These are phyloP conservation scores for Cynara cardunculus DNA, from an alignment of 129 eudicot genomes.

Conservation along the genomic window DNA sequence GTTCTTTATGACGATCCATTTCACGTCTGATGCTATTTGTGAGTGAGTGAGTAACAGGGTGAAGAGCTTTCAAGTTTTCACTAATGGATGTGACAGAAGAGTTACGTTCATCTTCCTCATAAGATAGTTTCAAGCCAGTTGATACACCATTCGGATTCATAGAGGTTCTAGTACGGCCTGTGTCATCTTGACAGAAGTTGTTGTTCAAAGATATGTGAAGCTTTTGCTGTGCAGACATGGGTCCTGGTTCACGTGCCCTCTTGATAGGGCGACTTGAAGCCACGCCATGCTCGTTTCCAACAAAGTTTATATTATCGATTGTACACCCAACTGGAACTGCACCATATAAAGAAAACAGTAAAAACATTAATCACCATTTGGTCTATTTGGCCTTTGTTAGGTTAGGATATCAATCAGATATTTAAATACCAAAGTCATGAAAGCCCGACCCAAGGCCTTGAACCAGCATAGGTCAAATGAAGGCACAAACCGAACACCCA, in stretches of 20 bases:
- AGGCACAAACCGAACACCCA: no score
- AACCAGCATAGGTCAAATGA: no score
- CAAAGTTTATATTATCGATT: constrained; percentile 34
- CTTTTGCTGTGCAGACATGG: constrained; percentile 31
- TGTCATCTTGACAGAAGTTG: constrained; percentile 37
- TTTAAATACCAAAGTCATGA: neutral
- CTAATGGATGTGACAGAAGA: constrained; percentile 46
- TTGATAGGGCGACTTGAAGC: constrained; percentile 38
- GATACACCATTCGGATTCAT: constrained; percentile 48
- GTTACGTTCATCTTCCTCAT: constrained; percentile 48
- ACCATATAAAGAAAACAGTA: constrained; percentile 1
- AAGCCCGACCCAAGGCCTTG: neutral
- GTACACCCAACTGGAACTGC: constrained; percentile 46
- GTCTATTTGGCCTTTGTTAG: neutral
- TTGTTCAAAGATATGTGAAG: constrained; percentile 42
- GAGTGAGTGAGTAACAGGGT: constrained; percentile 28
- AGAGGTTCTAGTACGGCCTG: constrained; percentile 21
- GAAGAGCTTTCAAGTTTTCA: constrained; percentile 37
- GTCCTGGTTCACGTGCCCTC: constrained; percentile 38
- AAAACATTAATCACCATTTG: neutral
- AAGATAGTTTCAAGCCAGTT: constrained; percentile 62
- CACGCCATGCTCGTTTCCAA: constrained; percentile 31
- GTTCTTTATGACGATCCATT: constrained; percentile 52
- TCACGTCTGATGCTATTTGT: constrained; percentile 37
- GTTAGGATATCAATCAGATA: neutral